Base-by-base conservation (phyloP, 352 stramenopile species). In the Phytophthora vignae region DNA sequence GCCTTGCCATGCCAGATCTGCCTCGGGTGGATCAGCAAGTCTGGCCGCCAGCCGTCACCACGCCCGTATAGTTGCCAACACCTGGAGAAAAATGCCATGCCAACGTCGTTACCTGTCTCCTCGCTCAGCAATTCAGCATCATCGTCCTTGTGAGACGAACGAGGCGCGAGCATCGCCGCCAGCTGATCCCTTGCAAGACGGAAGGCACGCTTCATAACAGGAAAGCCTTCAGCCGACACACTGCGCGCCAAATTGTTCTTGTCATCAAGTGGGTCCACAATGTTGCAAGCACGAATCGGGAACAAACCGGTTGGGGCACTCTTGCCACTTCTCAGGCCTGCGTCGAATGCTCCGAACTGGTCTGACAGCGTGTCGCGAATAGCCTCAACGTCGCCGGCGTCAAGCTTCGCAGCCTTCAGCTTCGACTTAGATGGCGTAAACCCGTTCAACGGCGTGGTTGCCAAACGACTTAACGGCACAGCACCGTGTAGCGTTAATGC, bases 181-280 rank as follows among this genome's bases (percentile, higher is more conserved):
- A 95, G 70, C 3, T 87, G 85, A 22, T 92, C 81, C 22, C 85
- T 77, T 31, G 85, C 86, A 1, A 89, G 65, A 5, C 76, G 75
- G 49, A 93, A 93, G 29, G 83, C 86, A 56, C 85, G 84, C 70
- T 91, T 90, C 74, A 96, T 82, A 11, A 86, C 76, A 8, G 86
- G 85, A 59, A 96, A 91, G 40, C 72, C 77, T 21, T 96, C 87
- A 4, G 81, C 77, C 17, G 87, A 92, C 2, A 96, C 87, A 58
- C 87, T 94, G 21, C 89, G 87, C 36, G 85, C 90, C 46, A 97
- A 69, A 65, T 98, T 98, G 76, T 97, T 95, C 63, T 79, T 81
- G 55, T 90, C 81, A 60, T 98, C 85, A 22, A 98, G 80, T 12
- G 92, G 91, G 53, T 97, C 92, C 58, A 97, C 84, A 38, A 98